Percentiles rank a stretch among this genome's conserved stretches.
These are phyloP conservation scores for Trichoderma simmonsii DNA, from an alignment of 2,329 filamentous ascomycete genomes.

Conservation along the genomic window DNA sequence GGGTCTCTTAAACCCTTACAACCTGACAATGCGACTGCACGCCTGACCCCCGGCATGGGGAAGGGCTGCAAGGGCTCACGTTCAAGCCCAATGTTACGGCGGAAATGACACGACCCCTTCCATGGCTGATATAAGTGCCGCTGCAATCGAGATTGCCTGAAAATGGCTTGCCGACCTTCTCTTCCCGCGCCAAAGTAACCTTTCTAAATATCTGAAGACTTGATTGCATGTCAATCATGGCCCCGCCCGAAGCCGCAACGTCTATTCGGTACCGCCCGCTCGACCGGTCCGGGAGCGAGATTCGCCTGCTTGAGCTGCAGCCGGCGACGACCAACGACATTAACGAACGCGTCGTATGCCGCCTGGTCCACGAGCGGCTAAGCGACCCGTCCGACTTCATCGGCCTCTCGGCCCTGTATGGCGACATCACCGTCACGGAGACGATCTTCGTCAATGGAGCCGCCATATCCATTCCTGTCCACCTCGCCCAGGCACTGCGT, in stretches of 20 bases:
- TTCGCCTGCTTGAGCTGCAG: slow-evolving; percentile 35
- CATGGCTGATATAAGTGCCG: slow-evolving; percentile 11
- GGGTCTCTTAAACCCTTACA: not conserved
- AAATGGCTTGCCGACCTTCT: slow-evolving; percentile 14
- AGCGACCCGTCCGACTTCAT: slow-evolving; percentile 28
- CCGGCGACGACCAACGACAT: slow-evolving; percentile 26
- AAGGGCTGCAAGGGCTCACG: not conserved
- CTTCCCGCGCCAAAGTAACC: slow-evolving; percentile 6
- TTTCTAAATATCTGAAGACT: not conserved
- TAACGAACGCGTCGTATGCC: slow-evolving; percentile 32
- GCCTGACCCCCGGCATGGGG: slow-evolving; percentile 10
- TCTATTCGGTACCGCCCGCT: slow-evolving; percentile 23
- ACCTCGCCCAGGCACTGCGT: slow-evolving; percentile 31
- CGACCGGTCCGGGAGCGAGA: slow-evolving; percentile 27
- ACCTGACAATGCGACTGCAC: not conserved
- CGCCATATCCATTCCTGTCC: slow-evolving; percentile 28
- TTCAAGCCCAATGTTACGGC: slow-evolving; percentile 12
- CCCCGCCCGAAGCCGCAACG: slow-evolving; percentile 11
- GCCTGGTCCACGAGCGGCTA: slow-evolving; percentile 31
- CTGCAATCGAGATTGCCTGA: slow-evolving; percentile 14
- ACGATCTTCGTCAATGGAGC: slow-evolving; percentile 29
- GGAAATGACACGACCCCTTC: slow-evolving; percentile 17
- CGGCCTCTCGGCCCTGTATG: slow-evolving; percentile 32
- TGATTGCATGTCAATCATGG: slow-evolving; percentile 18
- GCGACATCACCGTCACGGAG: slow-evolving; percentile 30